Conservation (phyloP, 306 rosid genomes). For the Leucaena leucocephala region DNA sequence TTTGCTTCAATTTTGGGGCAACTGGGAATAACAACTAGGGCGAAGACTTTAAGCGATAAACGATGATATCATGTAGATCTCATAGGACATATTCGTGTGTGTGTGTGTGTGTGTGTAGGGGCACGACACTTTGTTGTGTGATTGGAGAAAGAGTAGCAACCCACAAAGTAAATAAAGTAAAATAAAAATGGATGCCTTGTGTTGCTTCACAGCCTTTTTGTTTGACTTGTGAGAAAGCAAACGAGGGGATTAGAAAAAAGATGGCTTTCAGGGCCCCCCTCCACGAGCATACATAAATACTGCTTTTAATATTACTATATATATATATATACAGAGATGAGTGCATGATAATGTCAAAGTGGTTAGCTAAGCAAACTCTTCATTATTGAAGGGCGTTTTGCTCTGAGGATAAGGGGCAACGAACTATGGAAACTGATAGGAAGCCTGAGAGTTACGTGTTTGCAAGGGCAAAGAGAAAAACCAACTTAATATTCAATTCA, state of each 20-base stretch:
- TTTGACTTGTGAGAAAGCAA: slow-evolving; percentile 44
- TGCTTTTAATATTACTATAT: background rate
- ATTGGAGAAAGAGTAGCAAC: slow-evolving; percentile 9
- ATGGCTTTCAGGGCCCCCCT: slow-evolving; percentile 34
- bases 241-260: slow-evolving; percentile 20
- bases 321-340: background rate
- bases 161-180: slow-evolving; percentile 16
- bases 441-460: background rate
- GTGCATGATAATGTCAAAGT: slow-evolving; percentile 5
- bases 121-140: slow-evolving; percentile 30
- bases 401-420: background rate
- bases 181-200: slow-evolving; percentile 21
- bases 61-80: slow-evolving; percentile 16
- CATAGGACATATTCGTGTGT: background rate
- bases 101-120: background rate
- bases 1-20: slow-evolving; percentile 36
- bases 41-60: slow-evolving; percentile 37
- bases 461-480: background rate
- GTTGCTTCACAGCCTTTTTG: slow-evolving; percentile 28
- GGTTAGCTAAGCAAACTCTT: slow-evolving; percentile 29
- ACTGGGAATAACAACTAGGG: slow-evolving; percentile 29
- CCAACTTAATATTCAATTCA: too few relatives aligned
- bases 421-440: background rate
- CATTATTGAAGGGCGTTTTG: background rate
- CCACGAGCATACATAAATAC: background rate